Conservation (phyloP, 768 basidiomycete genomes). For the Hypholoma fasciculare region DNA sequence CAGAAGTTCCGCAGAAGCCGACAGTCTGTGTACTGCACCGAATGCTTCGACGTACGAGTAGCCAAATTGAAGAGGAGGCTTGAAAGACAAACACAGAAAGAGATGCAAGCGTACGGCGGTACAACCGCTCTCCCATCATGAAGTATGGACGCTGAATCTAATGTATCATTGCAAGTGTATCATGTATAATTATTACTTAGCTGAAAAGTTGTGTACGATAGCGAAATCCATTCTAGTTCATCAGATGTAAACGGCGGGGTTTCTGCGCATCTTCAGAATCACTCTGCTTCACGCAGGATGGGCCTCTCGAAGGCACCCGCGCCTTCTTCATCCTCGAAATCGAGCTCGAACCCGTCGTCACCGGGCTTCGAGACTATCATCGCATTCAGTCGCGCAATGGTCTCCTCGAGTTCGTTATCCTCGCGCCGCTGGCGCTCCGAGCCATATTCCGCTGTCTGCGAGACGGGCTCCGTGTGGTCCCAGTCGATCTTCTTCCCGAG, state of each 20-base stretch:
- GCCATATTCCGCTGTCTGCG: constrained; percentile 31
- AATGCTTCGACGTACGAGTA: constrained; percentile 9
- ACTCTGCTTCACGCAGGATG: constrained; percentile 32
- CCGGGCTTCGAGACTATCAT: constrained; percentile 30
- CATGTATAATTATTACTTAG: too few species aligned
- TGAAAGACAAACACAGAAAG: constrained; percentile 6
- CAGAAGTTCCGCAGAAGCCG: constrained; percentile 12
- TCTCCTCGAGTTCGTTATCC: constrained; percentile 37
- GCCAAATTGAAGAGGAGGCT: constrained; percentile 12
- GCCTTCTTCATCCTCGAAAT: constrained; percentile 26
- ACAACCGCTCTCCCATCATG: too few species aligned
- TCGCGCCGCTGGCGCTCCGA: constrained; percentile 24
- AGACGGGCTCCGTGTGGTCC: constrained; percentile 32
- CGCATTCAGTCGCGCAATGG: constrained; percentile 30
- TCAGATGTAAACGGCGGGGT: not conserved
- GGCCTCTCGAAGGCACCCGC: constrained; percentile 28
- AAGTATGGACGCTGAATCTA: too few species aligned
- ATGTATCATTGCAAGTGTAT: too few species aligned
- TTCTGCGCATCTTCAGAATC: not conserved
- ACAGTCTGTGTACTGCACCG: constrained; percentile 14
- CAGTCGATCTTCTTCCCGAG: constrained; percentile 39
- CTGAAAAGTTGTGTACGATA: not conserved
- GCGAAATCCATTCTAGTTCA: not conserved
- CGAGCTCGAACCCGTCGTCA: constrained; percentile 26
- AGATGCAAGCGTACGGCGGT: not conserved